Conservation (phyloP, 495 filamentous ascomycete species). For the Hypoxylon subgilvum region DNA sequence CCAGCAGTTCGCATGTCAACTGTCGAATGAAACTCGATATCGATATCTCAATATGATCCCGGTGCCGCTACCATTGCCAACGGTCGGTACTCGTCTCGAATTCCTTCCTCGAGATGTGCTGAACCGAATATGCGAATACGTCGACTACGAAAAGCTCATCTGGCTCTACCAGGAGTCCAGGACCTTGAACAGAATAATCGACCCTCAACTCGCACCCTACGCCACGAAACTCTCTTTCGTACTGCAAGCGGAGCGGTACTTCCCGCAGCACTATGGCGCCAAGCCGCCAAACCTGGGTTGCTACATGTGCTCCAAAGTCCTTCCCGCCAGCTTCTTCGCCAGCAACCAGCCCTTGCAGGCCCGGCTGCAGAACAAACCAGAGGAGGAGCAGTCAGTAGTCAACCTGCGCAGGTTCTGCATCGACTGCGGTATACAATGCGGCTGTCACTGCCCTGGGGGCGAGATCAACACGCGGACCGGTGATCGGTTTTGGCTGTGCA, state of each 20-base stretch:
- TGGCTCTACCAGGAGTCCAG: conserved; percentile 15
- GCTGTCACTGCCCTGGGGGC: conserved; percentile 32
- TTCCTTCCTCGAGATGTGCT: conserved; percentile 16
- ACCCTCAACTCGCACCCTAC: conserved; percentile 25
- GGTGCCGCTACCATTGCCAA: not conserved
- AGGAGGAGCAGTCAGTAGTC: conserved; percentile 11
- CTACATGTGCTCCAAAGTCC: conserved; percentile 32
- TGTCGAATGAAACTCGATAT: conserved; percentile 4
- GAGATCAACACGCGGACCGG: conserved; percentile 28
- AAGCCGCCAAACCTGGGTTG: conserved; percentile 29
- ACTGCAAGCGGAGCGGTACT: conserved; percentile 37
- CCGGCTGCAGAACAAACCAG: not conserved
- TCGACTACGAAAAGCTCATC: conserved; percentile 26
- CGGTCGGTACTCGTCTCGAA: not conserved
- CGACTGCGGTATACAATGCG: conserved; percentile 29
- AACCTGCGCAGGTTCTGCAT: conserved; percentile 39
- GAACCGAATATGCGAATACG: conserved; percentile 17
- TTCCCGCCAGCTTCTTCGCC: conserved; percentile 29
- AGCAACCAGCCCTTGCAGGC: conserved; percentile 30
- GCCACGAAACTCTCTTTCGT: conserved; percentile 24
- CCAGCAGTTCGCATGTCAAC: conserved; percentile 7
- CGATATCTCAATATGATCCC: conserved; percentile 12
- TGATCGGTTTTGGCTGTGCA: conserved; percentile 32
- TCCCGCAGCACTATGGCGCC: conserved; percentile 18
- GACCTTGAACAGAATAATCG: conserved; percentile 5